Percentiles rank a stretch among this genome's conserved stretches.
These are phyloP conservation scores for Thymus mandschuricus DNA, from an alignment of 257 asterid genomes.

Conservation along the genomic window DNA sequence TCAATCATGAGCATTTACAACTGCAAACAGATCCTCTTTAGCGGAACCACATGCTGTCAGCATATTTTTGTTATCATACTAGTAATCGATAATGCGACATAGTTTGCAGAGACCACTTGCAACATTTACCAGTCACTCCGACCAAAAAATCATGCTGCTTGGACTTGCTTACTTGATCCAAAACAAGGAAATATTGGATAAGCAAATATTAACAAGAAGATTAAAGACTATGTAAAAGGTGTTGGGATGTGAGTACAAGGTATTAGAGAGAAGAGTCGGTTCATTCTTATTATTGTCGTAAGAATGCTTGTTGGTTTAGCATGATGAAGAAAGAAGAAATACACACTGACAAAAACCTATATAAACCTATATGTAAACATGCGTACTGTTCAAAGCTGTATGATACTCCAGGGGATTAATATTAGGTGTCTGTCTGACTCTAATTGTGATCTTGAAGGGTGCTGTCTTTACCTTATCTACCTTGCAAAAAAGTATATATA, in stretches of 20 bases:
- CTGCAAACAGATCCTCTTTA: not conserved
- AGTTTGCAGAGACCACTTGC: slow-evolving; percentile 3
- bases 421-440: slow-evolving; percentile 8
- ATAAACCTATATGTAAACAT: not conserved
- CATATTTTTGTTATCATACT: slow-evolving; percentile 12
- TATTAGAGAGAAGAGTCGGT: slow-evolving; percentile 13
- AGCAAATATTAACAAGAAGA: slow-evolving; percentile 3
- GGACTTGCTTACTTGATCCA: slow-evolving; percentile 14
- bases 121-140: slow-evolving; percentile 15
- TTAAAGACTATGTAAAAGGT: not conserved
- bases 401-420: not conserved
- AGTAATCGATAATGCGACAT: slow-evolving; percentile 7
- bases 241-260: slow-evolving; percentile 1
- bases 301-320: slow-evolving; percentile 7
- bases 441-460: slow-evolving; percentile 20
- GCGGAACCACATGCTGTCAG: slow-evolving; percentile 8
- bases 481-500: not conserved
- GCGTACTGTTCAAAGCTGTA: not conserved
- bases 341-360: slow-evolving; percentile 5
- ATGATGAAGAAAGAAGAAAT: slow-evolving; percentile 16
- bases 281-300: not conserved
- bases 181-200: not conserved
- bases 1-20: not conserved
- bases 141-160: slow-evolving; percentile 18
- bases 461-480: not conserved